Conservation (phyloP, 306 rosid genomes). For the Quercus mongolica region DNA sequence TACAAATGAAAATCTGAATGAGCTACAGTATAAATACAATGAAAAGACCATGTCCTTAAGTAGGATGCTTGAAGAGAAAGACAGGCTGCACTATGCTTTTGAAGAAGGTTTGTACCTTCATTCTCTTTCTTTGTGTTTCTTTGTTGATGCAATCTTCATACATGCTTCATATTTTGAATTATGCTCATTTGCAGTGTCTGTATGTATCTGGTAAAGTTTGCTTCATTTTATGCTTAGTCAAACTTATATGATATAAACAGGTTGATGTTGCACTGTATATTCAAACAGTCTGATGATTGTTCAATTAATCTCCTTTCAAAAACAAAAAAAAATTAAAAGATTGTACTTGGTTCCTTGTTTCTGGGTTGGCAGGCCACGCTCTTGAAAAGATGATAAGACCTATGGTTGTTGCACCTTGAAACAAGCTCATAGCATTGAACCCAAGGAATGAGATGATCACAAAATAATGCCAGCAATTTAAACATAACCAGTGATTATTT, state of each 20-base stretch:
- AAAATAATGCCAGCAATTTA: neutral
- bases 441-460: neutral
- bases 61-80: conserved; percentile 86
- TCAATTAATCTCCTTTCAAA: neutral
- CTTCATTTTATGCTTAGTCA: neutral
- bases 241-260: neutral
- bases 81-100: conserved; percentile 66
- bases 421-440: neutral
- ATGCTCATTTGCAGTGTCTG: neutral
- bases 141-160: neutral
- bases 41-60: conserved; percentile 73
- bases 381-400: neutral
- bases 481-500: neutral
- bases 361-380: neutral
- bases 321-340: neutral
- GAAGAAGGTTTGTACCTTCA: conserved; percentile 54
- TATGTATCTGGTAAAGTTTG: neutral
- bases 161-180: neutral
- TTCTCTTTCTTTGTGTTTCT: conserved; percentile 7
- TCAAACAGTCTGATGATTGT: neutral
- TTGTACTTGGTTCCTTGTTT: neutral
- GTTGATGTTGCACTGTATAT: neutral
- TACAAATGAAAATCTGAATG: conserved; percentile 63
- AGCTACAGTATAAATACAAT: conserved; percentile 62
- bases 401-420: neutral